phyloP scores from a whole-genome alignment of 2,329 filamentous ascomycete genomes.

The Colletotrichum orbiculare region DNA sequence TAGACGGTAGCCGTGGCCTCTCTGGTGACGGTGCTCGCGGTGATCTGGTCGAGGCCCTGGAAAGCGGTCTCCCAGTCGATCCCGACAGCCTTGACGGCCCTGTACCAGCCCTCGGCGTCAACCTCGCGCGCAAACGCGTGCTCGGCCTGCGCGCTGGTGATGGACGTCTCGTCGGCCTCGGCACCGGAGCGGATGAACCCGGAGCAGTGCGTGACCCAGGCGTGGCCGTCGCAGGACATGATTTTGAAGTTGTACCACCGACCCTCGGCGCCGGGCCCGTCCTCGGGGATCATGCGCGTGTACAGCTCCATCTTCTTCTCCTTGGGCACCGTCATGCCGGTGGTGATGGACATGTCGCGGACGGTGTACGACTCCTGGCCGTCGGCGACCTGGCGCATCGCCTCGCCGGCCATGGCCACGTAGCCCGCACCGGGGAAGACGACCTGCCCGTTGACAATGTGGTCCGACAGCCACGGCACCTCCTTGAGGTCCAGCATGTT shows the following conservation, averaged over 20 bases:
- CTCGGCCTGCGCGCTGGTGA: conserved; percentile 8
- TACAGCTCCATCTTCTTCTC: conserved; percentile 45
- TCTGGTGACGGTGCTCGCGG: not conserved
- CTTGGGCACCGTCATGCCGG: conserved; percentile 44
- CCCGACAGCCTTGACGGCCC: conserved; percentile 14
- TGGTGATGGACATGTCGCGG: conserved; percentile 44
- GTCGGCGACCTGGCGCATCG: conserved; percentile 13
- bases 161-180: not conserved
- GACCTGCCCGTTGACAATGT: conserved; percentile 26
- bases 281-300: conserved; percentile 42
- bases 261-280: not conserved
- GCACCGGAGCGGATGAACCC: conserved; percentile 22
- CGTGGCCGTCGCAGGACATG: conserved; percentile 42
- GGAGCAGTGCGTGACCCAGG: conserved; percentile 44
- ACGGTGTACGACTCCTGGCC: conserved; percentile 41
- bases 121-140: conserved; percentile 8
- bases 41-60: conserved; percentile 23
- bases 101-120: conserved; percentile 23
- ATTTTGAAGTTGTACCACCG: conserved; percentile 49
- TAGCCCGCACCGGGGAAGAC: conserved; percentile 27
- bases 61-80: conserved; percentile 29
- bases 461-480: conserved; percentile 26
- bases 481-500: conserved; percentile 31
- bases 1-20: conserved; percentile 25
- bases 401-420: conserved; percentile 27